Base-by-base conservation (phyloP, 1,284 basidiomycete species). In the Puccinia hordei region DNA sequence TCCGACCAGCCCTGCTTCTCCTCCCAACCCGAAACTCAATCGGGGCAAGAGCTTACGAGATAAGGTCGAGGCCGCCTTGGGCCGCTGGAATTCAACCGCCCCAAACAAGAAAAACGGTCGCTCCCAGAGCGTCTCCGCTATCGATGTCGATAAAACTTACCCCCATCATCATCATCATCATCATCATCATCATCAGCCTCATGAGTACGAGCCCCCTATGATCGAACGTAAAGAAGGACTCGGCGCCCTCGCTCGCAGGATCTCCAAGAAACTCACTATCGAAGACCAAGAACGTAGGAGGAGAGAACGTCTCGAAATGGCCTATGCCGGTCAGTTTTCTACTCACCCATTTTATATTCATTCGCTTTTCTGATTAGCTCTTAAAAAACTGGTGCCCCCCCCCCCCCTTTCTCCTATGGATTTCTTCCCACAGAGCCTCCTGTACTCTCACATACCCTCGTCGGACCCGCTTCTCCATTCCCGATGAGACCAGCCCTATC, bases 391-490 rank as follows among this genome's bases (percentile, higher is more conserved):
- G n/a, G n/a, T n/a, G n/a, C n/a, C n/a, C n/a, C n/a, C n/a, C n/a
- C n/a, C 15, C 9, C n/a, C 55, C 55, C 55, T 57, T 27, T 30
- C 59, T 30, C 9, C 19, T 22, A 22, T 55, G 53, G 19, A 19
- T n/a, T n/a, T 22, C 24, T 55, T 27, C 55, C 6, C 41, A 4
- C 22, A 78, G 76, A 51, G 57, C 76, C 76, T 59, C 76, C 76
- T 6, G 19, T 66, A 13, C 51, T 78, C 15, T 78, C 76, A 24
- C 76, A 78, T 44, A 78, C 76, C 30, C 63, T 78, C 12, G 76
- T 78, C 51, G 76, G 76, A 38, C 24, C 76, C 35, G 76, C 76
- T 1, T 79, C 76, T 27, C 76, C 76, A 10, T 79, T 71, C 46
- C 76, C 76, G 15, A 79, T 72, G 76, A 61, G 76, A 49, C 76